A percentile compares a stretch with the other conserved stretches of the same genome.
phyloP scores from a whole-genome alignment of 306 rosid species.

The Delonix regia region DNA sequence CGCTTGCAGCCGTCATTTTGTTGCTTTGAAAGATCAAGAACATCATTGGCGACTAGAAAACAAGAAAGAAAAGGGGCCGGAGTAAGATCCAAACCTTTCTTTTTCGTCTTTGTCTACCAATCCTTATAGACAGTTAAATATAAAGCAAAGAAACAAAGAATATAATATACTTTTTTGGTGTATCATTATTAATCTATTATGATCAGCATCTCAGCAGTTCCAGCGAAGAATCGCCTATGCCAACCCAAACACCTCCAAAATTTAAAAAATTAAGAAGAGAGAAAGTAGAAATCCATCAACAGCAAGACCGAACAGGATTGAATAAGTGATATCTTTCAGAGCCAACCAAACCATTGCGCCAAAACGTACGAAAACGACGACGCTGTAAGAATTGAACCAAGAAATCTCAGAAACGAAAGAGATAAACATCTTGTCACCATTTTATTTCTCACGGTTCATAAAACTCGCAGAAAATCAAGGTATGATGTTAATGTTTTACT shows the following conservation, averaged over 20 bases:
- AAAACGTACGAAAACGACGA: not conserved
- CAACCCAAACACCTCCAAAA: constrained; percentile 4
- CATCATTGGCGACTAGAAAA: constrained; percentile 48
- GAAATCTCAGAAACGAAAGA: not conserved
- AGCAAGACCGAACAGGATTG: not conserved
- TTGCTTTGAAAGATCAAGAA: constrained; percentile 46
- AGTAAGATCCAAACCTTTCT: constrained; percentile 47
- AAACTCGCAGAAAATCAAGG: not conserved
- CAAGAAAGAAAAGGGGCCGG: constrained; percentile 23
- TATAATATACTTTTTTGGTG: not conserved
- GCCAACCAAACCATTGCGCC: not conserved
- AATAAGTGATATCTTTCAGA: not conserved
- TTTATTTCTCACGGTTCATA: not conserved
- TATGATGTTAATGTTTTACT: not conserved
- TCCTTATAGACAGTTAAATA: constrained; percentile 45
- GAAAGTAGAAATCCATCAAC: not conserved
- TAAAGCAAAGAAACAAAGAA: constrained; percentile 40
- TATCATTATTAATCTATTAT: constrained; percentile 27
- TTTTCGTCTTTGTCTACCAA: constrained; percentile 23
- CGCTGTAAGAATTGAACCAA: not conserved
- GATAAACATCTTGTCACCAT: not conserved
- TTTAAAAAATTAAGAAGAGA: not conserved
- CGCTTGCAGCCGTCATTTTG: constrained; percentile 41
- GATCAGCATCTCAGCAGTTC: constrained; percentile 28
- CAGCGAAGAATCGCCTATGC: constrained; percentile 30